These are phyloP conservation scores for Phellopilus nigrolimitatus DNA, from an alignment of 1,284 basidiomycete genomes.

Conservation along the genomic window DNA sequence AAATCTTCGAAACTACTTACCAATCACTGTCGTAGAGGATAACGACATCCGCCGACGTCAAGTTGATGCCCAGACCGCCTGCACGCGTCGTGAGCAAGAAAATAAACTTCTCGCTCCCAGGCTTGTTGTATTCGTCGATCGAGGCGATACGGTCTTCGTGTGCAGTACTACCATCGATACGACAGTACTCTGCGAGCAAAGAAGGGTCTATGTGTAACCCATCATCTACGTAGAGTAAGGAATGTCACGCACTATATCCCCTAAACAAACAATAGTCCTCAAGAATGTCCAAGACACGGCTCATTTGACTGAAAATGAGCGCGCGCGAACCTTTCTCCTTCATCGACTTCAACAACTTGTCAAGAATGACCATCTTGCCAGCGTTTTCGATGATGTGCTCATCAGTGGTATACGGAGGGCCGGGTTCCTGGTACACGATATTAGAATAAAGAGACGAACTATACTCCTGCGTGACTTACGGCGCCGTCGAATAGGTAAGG, in stretches of 20 bases:
- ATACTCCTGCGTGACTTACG: conserved; percentile 35
- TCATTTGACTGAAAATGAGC: conserved; percentile 99
- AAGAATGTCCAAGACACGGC: conserved; percentile 87
- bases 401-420: conserved; percentile 97
- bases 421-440: conserved; percentile 68
- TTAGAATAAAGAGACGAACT: not conserved
- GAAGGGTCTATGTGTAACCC: not conserved
- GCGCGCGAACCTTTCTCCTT: conserved; percentile 92
- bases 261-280: conserved; percentile 98
- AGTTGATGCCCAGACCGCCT: conserved; percentile 97
- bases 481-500: conserved; percentile 87
- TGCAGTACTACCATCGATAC: conserved; percentile 93
- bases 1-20: conserved; percentile 37
- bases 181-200: conserved; percentile 75
- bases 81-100: conserved; percentile 97
- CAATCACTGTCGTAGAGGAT: conserved; percentile 98
- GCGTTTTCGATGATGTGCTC: conserved; percentile 94
- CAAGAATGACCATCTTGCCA: conserved; percentile 97
- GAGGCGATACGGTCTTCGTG: conserved; percentile 95
- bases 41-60: conserved; percentile 94
- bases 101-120: conserved; percentile 92
- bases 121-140: conserved; percentile 98
- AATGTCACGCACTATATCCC: conserved; percentile 63
- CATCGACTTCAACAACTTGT: conserved; percentile 88
- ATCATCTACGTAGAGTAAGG: conserved; percentile 7